These are phyloP conservation scores for Ganoderma leucocontextum DNA, from an alignment of 1,284 basidiomycete genomes.

Conservation along the genomic window DNA sequence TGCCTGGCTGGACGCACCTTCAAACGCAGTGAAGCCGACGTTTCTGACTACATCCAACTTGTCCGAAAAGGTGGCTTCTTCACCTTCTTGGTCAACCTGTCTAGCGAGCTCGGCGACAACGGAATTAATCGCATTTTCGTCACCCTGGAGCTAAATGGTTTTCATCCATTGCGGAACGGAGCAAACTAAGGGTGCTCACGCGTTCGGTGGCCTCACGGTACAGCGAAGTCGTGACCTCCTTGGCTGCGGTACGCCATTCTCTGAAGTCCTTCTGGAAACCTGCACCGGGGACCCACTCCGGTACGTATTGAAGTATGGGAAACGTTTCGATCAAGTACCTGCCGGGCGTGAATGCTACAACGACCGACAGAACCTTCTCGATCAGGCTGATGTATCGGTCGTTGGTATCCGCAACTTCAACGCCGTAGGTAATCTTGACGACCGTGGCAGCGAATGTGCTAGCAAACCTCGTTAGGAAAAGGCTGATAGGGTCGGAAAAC, in stretches of 20 bases:
- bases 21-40: constrained; percentile 17
- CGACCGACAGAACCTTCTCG: constrained; percentile 15
- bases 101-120: constrained; percentile 15
- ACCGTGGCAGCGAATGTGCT: constrained; percentile 25
- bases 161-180: not conserved
- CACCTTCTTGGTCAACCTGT: constrained; percentile 9
- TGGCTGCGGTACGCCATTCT: not conserved
- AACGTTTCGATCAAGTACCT: constrained; percentile 25
- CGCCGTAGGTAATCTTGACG: constrained; percentile 31
- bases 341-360: constrained; percentile 20
- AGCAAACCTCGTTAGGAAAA: not conserved
- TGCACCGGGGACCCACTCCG: constrained; percentile 37
- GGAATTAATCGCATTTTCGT: not conserved
- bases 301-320: constrained; percentile 30
- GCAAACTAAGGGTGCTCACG: not conserved
- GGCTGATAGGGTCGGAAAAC: not conserved
- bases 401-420: constrained; percentile 18
- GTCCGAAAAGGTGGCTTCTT: not conserved
- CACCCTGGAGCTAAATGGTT: not conserved
- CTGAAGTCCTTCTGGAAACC: constrained; percentile 24
- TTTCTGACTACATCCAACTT: constrained; percentile 1
- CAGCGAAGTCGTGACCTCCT: constrained; percentile 6
- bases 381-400: constrained; percentile 26
- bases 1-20: constrained; percentile 9
- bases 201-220: constrained; percentile 6